phyloP scores from a whole-genome alignment of 2,329 filamentous ascomycete species.

The Triangularia verruculosa region DNA sequence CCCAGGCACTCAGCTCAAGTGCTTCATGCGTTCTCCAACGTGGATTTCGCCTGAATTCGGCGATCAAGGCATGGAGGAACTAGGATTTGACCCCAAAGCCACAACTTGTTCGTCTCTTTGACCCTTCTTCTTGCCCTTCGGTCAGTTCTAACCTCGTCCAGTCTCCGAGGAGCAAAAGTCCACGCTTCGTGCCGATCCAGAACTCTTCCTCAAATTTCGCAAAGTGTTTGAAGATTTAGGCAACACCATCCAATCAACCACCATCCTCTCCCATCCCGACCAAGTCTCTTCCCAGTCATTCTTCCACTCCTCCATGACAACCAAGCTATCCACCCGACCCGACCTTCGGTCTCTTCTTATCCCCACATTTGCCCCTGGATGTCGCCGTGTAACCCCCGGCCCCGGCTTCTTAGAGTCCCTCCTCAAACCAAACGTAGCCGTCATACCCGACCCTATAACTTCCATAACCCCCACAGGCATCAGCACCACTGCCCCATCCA shows the following conservation, averaged over 20 bases:
- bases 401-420: slow-evolving; percentile 47
- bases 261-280: slow-evolving; percentile 37
- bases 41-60: slow-evolving; percentile 50
- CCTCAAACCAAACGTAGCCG: slow-evolving; percentile 39
- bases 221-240: slow-evolving; percentile 44
- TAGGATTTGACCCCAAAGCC: slow-evolving; percentile 40
- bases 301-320: slow-evolving; percentile 39
- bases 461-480: slow-evolving; percentile 31
- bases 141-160: slow-evolving; percentile 2
- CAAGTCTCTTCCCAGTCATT: slow-evolving; percentile 31
- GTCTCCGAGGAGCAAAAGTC: slow-evolving; percentile 36
- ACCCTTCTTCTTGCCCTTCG: not conserved
- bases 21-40: slow-evolving; percentile 48
- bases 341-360: slow-evolving; percentile 43
- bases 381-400: slow-evolving; percentile 45
- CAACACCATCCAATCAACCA: slow-evolving; percentile 42
- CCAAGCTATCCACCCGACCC: slow-evolving; percentile 41
- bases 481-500: not conserved
- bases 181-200: slow-evolving; percentile 38
- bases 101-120: slow-evolving; percentile 37
- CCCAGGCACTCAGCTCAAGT: slow-evolving; percentile 40
- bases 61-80: slow-evolving; percentile 41
- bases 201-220: slow-evolving; percentile 40
- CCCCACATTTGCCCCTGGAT: slow-evolving; percentile 44
- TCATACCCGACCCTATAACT: slow-evolving; percentile 36